Evolutionary conservation across 2,329 filamentous ascomycete species (phyloP), one percentile per base, ranked within the genome.

Genomic region (Epichloe glyceriae): DNA sequence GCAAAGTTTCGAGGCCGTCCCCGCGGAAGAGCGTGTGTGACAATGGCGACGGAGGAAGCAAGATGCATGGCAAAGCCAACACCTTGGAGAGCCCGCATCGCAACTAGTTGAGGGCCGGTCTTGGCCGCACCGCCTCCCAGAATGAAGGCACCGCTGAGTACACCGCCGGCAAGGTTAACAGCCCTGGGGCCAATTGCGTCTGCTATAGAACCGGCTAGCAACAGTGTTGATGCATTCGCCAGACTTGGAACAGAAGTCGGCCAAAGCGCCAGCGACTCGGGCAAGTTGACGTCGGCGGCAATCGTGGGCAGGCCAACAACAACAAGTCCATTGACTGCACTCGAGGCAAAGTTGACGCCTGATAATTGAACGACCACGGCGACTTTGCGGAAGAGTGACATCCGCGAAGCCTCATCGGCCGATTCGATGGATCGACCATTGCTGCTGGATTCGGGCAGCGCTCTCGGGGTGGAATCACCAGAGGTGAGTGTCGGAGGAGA

Each of bases 241-340:
- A 71, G 61, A 1, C 59, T 59, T 19, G 62, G 61, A 2, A 67
- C 65, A 3, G 67, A 70, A 1, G 63, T 56, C 1, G 69, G 69
- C 69, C 69, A 71, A 46, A 70, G 64, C 2, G 64, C 59, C n/a
- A 71, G 62, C 1, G 60, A 59, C 5, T 54, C 40, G 7, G 62
- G 60, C 2, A 71, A 54, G 30, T 56, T 48, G 35, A 73, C 56
- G 33, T 69, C 67, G 14, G 55, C 50, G 1, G 68, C 65, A 51
- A 75, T 72, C 11, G 60, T 58, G 4, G 71, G 69, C 0, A 74
- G 61, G 19, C 63, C 63, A 26, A 72, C 63, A 2, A 70, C 59
- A 17, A 72, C 59, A 2, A 72, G 43, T 12, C 49, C 44, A 30
- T 51, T 51, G 49, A 51, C 49, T 20, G 49, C 49, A 3, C 44